These are phyloP conservation scores for Apiospora pterosperma DNA, from an alignment of 2,329 filamentous ascomycete genomes.

Conservation along the genomic window DNA sequence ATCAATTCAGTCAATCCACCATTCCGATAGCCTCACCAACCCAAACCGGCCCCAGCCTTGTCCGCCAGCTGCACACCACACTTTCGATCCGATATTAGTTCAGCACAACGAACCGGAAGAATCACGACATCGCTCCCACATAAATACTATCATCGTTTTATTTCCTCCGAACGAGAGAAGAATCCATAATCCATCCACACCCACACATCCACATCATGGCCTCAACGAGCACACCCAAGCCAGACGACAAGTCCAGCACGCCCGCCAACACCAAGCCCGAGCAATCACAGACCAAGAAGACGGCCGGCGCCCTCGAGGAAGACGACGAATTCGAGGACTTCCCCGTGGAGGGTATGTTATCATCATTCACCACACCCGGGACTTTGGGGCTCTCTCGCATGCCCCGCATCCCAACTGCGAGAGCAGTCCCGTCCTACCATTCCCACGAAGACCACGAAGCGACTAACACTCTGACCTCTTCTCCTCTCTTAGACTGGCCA, in stretches of 20 bases:
- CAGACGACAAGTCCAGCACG: slow-evolving; percentile 35
- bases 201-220: slow-evolving; percentile 23
- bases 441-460: background rate
- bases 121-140: background rate
- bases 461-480: background rate
- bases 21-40: background rate
- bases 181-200: background rate
- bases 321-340: slow-evolving; percentile 99
- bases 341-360: slow-evolving; percentile 79
- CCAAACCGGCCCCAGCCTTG: background rate
- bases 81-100: background rate
- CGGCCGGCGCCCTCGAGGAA: slow-evolving; percentile 71
- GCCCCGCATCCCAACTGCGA: background rate
- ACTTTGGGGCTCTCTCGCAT: background rate
- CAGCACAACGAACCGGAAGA: background rate
- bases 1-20: background rate
- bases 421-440: background rate
- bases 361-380: background rate
- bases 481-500: slow-evolving; percentile 68
- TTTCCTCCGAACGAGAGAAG: background rate
- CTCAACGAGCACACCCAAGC: slow-evolving; percentile 26
- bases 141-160: background rate
- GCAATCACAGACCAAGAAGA: slow-evolving; percentile 7
- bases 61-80: background rate
- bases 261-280: slow-evolving; percentile 33